phyloP scores from a whole-genome alignment of 257 asterid genomes.

The Forsythia suspensa region DNA sequence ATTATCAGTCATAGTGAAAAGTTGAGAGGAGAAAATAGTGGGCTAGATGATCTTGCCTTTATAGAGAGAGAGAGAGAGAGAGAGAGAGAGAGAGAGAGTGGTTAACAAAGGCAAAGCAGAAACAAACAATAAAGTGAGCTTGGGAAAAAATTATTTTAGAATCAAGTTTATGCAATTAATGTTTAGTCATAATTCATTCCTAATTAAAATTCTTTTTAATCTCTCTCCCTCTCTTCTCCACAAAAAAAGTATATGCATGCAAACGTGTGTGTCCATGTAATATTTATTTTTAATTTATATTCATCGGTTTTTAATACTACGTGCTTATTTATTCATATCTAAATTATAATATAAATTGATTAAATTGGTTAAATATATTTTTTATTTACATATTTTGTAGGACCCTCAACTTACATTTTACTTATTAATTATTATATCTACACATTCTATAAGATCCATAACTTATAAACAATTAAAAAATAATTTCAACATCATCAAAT shows the following conservation, averaged over 20 bases:
- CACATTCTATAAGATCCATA: too few species aligned
- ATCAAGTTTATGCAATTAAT: conserved; percentile 18
- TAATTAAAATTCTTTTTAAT: too few species aligned
- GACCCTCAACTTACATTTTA: too few species aligned
- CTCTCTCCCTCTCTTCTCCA: background rate
- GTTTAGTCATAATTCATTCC: background rate
- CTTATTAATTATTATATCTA: too few species aligned
- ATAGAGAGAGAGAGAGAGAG: conserved; percentile 36
- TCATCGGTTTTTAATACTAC: too few species aligned
- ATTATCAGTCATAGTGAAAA: conserved; percentile 50
- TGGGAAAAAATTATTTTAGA: background rate
- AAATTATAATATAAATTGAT: too few species aligned
- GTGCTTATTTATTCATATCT: too few species aligned
- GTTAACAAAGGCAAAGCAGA: conserved; percentile 16
- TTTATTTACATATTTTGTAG: too few species aligned
- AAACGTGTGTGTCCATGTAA: background rate
- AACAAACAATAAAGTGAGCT: background rate
- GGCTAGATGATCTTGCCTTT: conserved; percentile 32
- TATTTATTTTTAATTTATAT: background rate
- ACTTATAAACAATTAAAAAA: too few species aligned
- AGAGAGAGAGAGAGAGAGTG: conserved; percentile 16
- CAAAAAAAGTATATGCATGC: background rate
- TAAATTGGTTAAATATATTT: too few species aligned
- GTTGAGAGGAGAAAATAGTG: conserved; percentile 31
- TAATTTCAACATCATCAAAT: too few species aligned